Evolutionary conservation across 495 filamentous ascomycete species (phyloP), one percentile per base, ranked within the genome.

Genomic region (Xanthoparmelia taractica): DNA sequence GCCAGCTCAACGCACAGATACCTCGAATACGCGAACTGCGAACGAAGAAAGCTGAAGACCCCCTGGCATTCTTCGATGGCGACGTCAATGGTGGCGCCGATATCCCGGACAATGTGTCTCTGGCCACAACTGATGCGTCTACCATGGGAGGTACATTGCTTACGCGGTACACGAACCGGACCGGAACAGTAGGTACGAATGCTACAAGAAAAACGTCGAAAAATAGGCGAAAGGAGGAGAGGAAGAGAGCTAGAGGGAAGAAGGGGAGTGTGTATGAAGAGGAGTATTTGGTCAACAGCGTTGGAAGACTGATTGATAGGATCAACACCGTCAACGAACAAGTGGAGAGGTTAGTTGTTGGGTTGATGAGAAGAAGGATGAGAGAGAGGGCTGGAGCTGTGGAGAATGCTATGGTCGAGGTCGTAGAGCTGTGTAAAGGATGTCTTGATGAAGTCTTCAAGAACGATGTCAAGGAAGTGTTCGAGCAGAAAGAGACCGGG

Each of bases 211-310:
- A 85, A 56, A 96, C 91, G 36, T 87, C 84, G 58, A 92, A 90
- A 78, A 96, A 92, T 64, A 82, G 91, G 20, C 79, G 85, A 20
- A 78, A 89, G 20, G 94, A 97, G 73, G 94, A 98, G 79, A 86
- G 96, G 69, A 98, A 98, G 83, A 82, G 91, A 10, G 94, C 94
- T 1, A 81, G 90, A 33, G 94, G 94, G 18, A 90, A 96, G 73
- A 96, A 97, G 79, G 94, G 94, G 20, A 96, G 87, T 48, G 87
- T 98, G 7, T 98, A 97, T 71, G 94, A 98, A 70, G 94, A 97
- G 72, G 94, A 97, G 74, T 97, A 98, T 72, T 80, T 98, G 15
- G 85, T 96, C 52, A 93, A 89, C 69, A 90, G 86, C 66, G 85
- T 96, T 40, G 79, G 87, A n/a, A 77, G 94, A 41, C 78, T 97